Percentiles rank a stretch among this genome's conserved stretches.
Conservation (phyloP, 768 basidiomycete genomes). For the Ephemerocybe angulata region DNA sequence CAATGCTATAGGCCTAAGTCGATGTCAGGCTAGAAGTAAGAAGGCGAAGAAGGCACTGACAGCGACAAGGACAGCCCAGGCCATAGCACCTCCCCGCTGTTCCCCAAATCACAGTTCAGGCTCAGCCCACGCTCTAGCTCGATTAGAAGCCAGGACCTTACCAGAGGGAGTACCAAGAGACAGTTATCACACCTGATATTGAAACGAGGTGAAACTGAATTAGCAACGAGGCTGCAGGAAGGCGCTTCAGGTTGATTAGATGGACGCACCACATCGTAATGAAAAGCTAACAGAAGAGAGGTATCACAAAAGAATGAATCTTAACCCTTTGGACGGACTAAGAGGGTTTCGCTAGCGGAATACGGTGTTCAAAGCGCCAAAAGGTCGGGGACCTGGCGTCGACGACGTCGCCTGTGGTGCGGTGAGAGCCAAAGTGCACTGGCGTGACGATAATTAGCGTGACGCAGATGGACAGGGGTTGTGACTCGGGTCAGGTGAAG, state of each 20-base stretch:
- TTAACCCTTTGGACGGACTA: not conserved
- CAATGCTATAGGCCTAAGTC: conserved; percentile 59
- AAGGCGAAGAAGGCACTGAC: conserved; percentile 34
- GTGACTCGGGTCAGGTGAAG: conserved; percentile 4
- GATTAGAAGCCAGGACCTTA: conserved; percentile 29
- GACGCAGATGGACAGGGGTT: not conserved
- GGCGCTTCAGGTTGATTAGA: conserved; percentile 1
- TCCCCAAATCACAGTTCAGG: conserved; percentile 27
- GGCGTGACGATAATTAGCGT: conserved; percentile 1
- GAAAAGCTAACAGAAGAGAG: conserved; percentile 12
- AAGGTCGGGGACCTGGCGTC: conserved; percentile 6
- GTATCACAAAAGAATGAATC: conserved; percentile 18
- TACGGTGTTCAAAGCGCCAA: not conserved
- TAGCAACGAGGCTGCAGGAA: conserved; percentile 3
- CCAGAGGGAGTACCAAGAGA: conserved; percentile 68
- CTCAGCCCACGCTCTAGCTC: conserved; percentile 8
- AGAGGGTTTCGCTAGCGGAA: conserved; percentile 1
- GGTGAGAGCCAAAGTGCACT: conserved; percentile 1
- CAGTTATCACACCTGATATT: conserved; percentile 72
- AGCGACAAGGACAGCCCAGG: conserved; percentile 60
- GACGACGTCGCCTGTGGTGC: conserved; percentile 6
- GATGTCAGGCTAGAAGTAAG: conserved; percentile 7
- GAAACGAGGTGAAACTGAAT: not conserved
- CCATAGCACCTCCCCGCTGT: conserved; percentile 69
- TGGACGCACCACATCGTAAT: conserved; percentile 27